These are phyloP conservation scores for Insectozyma bohioensis DNA, from an alignment of 1,139 yeast genomes.

Conservation along the genomic window DNA sequence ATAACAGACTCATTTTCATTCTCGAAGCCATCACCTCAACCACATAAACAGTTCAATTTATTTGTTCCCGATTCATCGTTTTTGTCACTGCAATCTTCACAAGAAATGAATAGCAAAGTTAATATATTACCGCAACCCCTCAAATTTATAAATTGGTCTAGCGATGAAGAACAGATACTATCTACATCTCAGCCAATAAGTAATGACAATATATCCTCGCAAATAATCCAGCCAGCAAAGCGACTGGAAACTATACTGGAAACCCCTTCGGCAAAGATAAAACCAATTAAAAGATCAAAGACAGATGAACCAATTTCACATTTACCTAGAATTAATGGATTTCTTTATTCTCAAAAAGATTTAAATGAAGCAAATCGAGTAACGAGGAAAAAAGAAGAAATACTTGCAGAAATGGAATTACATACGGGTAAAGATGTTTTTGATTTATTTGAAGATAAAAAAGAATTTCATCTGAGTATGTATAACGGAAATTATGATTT, in stretches of 20 bases:
- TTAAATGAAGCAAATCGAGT: conserved; percentile 52
- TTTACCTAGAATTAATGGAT: conserved; percentile 11
- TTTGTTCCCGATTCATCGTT: no score
- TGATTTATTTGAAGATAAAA: conserved; percentile 6
- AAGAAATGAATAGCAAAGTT: not conserved
- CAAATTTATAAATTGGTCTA: conserved; percentile 13
- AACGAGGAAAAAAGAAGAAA: conserved; percentile 48
- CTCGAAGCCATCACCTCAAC: no score
- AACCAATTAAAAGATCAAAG: conserved; percentile 9
- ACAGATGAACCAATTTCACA: conserved; percentile 5
- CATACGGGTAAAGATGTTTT: conserved; percentile 18
- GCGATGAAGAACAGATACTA: conserved; percentile 12
- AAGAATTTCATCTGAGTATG: conserved; percentile 7
- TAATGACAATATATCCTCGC: not conserved
- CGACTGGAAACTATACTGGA: conserved; percentile 11
- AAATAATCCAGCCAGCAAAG: conserved; percentile 5
- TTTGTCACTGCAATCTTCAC: not conserved
- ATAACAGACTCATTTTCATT: no score
- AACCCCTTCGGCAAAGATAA: conserved; percentile 2
- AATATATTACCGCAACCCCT: conserved; percentile 5
- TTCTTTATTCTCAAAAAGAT: conserved; percentile 25
- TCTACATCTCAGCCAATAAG: conserved; percentile 3
- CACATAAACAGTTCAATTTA: no score
- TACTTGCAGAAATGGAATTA: conserved; percentile 51
- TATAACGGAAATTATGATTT: conserved; percentile 13